Evolutionary conservation across 169 alveolate species (phyloP), one percentile per base, ranked within the genome.

Genomic region (Theileria parva): DNA sequence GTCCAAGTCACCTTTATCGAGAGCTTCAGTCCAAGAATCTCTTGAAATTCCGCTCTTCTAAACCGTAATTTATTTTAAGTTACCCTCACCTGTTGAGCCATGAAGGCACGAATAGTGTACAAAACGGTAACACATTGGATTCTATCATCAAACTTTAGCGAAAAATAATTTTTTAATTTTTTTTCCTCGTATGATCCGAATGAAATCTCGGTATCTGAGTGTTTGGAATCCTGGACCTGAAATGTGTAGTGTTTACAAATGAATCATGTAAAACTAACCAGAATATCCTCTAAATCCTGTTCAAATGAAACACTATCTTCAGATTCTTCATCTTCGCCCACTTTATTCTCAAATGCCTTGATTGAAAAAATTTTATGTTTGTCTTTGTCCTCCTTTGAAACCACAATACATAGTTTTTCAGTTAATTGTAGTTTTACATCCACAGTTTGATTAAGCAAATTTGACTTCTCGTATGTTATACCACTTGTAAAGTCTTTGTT

Each of bases 151-250:
- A 80, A 80, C 77, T 72, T 72, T 63, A 80, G 21, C 61, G 53
- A 71, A 7, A 80, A 37, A 53, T 73, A 80, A 72, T 28, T 61
- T 39, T 68, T 37, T 61, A 61, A 1, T 19, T 57, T 57, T n/a
- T 30, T 34, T 59, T 25, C 23, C 57, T 73, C 73, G 81, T 80
- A 77, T 11, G 74, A 48, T 73, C 87, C 75, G 6, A 80, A 30
- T 30, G 64, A 44, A 51, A 80, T 19, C 48, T 60, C 71, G 8
- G 55, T 55, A 12, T 27, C 44, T 21, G 86, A 67, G 15, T 19
- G 19, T 25, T 61, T 55, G 17, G 87, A 60, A 7, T 44, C 77
- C 81, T 80, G 80, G 48, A 72, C 81, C 87, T 80, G 48, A 66
- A 70, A 69, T 63, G 74, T 28, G 34, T 27, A 68, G n/a, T 37